A percentile compares a stretch with the other conserved stretches of the same genome.
Evolutionary conservation across 2,329 filamentous ascomycete species (phyloP).

Genomic region (Nemania serpens): DNA sequence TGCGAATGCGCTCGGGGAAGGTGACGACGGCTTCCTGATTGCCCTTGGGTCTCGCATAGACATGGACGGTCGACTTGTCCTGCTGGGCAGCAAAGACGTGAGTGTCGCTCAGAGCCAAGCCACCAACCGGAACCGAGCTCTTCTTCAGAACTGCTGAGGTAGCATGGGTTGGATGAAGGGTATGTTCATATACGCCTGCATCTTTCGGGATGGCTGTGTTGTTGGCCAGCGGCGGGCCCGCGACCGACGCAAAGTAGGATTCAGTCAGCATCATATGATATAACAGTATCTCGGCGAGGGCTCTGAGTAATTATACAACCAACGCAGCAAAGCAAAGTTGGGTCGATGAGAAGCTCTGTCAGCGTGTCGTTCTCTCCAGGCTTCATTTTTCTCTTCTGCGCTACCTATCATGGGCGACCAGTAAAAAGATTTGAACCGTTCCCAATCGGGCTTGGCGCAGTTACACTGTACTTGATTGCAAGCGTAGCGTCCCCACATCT

Average conservation of each 20-base stretch:
- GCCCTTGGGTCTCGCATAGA: conserved; percentile 82
- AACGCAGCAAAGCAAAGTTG: not conserved
- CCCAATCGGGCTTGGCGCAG: conserved; percentile 7
- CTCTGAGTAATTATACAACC: not conserved
- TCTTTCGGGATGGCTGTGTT: conserved; percentile 73
- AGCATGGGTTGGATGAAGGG: conserved; percentile 76
- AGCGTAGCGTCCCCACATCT: conserved; percentile 1
- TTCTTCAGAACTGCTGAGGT: conserved; percentile 87
- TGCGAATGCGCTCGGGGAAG: conserved; percentile 84
- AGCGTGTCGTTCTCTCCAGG: not conserved
- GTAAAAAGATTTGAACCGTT: conserved; percentile 14
- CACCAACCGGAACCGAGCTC: conserved; percentile 78
- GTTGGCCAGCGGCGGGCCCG: conserved; percentile 61
- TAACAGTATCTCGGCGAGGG: not conserved
- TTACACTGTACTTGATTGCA: too few relatives aligned
- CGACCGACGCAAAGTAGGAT: conserved; percentile 63
- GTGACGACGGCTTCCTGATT: conserved; percentile 88
- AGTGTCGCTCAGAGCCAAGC: conserved; percentile 76
- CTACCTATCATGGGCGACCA: conserved; percentile 3
- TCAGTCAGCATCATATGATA: conserved; percentile 58
- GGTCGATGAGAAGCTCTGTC: not conserved
- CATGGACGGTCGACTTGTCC: conserved; percentile 89
- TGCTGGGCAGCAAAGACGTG: conserved; percentile 92
- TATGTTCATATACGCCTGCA: conserved; percentile 84
- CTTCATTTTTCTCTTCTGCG: not conserved